Evolutionary conservation across 2,329 filamentous ascomycete species (phyloP).

Genomic region (Xylariaceae sp.): DNA sequence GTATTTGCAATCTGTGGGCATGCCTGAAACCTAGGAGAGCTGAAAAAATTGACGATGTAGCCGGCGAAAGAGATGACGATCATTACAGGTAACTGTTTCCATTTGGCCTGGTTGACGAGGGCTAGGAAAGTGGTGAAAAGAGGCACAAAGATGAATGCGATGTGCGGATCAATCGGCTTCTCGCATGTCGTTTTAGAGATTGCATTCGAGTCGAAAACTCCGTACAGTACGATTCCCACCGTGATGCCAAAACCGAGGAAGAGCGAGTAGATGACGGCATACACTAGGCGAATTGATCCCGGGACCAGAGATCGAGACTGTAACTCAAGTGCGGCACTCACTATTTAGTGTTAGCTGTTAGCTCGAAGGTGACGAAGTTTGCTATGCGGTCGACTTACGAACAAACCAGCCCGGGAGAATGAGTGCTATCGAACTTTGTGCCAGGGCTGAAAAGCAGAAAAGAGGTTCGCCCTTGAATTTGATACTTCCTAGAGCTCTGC

Average conservation of each 20-base stretch:
- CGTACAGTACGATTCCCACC: conserved; percentile 39
- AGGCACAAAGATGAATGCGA: conserved; percentile 68
- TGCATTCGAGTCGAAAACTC: conserved; percentile 39
- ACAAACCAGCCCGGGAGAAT: conserved; percentile 63
- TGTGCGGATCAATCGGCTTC: conserved; percentile 30
- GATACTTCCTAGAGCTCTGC: conserved; percentile 67
- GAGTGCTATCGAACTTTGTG: conserved; percentile 71
- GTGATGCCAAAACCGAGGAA: conserved; percentile 71
- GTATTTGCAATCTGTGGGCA: conserved; percentile 75
- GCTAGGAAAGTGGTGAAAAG: conserved; percentile 69
- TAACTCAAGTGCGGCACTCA: conserved; percentile 52
- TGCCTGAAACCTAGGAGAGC: conserved; percentile 58
- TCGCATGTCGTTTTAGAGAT: conserved; percentile 32
- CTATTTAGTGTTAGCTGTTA: conserved; percentile 19
- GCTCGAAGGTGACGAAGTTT: neutral
- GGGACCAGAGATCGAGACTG: conserved; percentile 67
- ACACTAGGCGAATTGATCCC: conserved; percentile 70
- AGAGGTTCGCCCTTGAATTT: conserved; percentile 47
- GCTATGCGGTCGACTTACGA: conserved; percentile 19
- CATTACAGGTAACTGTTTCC: conserved; percentile 77
- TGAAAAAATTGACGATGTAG: conserved; percentile 74
- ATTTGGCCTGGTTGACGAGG: conserved; percentile 77
- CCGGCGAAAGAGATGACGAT: conserved; percentile 67
- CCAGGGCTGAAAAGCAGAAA: conserved; percentile 69
- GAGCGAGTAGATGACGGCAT: conserved; percentile 69